A percentile compares a stretch with the other conserved stretches of the same genome.
These are phyloP conservation scores for Ceratobasidium sp. DNA, from an alignment of 1,284 basidiomycete species.

Conservation along the genomic window DNA sequence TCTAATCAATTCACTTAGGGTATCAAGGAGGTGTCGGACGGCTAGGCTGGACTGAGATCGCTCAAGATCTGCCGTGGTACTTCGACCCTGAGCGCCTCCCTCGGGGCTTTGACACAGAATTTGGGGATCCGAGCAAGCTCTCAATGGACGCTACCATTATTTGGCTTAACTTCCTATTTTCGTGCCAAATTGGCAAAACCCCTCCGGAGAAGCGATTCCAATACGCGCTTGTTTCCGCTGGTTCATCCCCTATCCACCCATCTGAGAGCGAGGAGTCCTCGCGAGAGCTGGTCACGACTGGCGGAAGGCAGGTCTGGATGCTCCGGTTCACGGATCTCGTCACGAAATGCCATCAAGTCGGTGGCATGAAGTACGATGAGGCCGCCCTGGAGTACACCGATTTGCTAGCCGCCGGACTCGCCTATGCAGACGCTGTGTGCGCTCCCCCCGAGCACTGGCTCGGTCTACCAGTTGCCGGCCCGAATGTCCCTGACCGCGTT, in stretches of 20 bases:
- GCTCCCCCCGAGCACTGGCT: too few relatives aligned
- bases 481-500: neutral
- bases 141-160: neutral
- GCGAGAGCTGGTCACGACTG: neutral
- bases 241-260: constrained; percentile 1
- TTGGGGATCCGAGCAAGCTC: constrained; percentile 19
- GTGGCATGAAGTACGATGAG: neutral
- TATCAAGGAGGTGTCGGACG: neutral
- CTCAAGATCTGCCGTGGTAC: neutral
- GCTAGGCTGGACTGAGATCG: neutral
- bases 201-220: neutral
- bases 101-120: neutral
- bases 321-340: neutral
- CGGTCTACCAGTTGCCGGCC: neutral
- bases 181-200: constrained; percentile 6
- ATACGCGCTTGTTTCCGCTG: neutral
- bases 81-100: neutral
- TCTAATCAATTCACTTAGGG: too few relatives aligned
- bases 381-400: neutral
- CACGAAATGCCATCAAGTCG: constrained; percentile 6
- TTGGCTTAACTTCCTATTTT: neutral
- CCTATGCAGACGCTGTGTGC: neutral
- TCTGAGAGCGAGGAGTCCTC: constrained; percentile 9
- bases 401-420: neutral
- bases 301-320: neutral